Base-by-base conservation (phyloP, 1,284 basidiomycete species). In the Ustilago bromivora region DNA sequence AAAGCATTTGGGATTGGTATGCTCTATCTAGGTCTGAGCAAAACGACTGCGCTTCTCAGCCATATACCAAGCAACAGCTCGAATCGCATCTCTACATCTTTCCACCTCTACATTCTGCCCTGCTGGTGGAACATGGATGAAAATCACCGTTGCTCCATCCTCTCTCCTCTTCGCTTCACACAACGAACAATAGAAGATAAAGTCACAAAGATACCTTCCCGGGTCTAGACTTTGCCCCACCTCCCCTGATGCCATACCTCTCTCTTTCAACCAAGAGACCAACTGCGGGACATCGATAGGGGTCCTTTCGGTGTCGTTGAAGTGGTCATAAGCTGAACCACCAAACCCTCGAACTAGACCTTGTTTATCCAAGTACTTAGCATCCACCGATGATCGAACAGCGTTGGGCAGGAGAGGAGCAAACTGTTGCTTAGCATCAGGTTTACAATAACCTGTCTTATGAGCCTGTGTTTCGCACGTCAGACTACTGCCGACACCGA, bases 121-220 rank as follows among this genome's bases (percentile, higher is more conserved):
- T 13, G n/a, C 51, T 1, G 76, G 76, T 3, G 76, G 76, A 1
- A 78, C 71, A 46, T 78, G 76, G 2, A 78, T 36, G 40, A 78
- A 78, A 41, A 78, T 38, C n/a, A 74, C 68, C 38, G 19, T 17
- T 13, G 66, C 57, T 0, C 57, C 67, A 15, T 40, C 10, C 0
- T 38, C 40, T 7, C 11, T 34, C 17, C 60, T 49, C 32, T 66
- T 54, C 10, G 71, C 63, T 38, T 80, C 72, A 36, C 55, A 61
- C n/a, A 70, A 35, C 10, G 76, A 78, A 31, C 56, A 56, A 32
- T 80, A 80, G 41, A 55, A 72, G 49, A 78, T 68, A 19, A 78
- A 80, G 13, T 80, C 78, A 61, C 78, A 80, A 34, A 80, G 66
- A 41, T 75, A 78, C 7, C 75, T 49, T 2, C 78, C 78, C 6